Percentiles rank a stretch among this genome's conserved stretches.
Conservation (phyloP, 306 rosid genomes). For the Sindora glabra region DNA sequence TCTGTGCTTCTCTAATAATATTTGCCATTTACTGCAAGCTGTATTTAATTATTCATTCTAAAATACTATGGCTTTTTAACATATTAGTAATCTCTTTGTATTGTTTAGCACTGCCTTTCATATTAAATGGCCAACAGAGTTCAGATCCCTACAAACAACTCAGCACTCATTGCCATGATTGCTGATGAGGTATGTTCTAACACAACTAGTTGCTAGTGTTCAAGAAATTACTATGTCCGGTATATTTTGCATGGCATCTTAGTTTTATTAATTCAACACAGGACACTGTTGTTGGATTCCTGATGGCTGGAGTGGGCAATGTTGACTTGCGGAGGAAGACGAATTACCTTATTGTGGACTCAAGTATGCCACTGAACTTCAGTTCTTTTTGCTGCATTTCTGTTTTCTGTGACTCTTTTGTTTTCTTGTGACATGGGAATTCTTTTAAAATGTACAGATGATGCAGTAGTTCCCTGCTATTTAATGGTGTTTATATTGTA, state of each 20-base stretch:
- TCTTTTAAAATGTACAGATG: constrained; percentile 6
- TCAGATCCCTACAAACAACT: constrained; percentile 41
- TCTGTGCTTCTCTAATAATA: too few relatives aligned
- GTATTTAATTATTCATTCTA: not conserved
- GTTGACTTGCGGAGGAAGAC: constrained; percentile 92
- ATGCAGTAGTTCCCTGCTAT: not conserved
- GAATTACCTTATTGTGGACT: constrained; percentile 86
- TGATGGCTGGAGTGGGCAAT: constrained; percentile 94
- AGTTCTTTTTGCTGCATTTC: not conserved
- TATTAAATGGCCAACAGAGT: constrained; percentile 65
- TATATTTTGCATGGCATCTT: not conserved
- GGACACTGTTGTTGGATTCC: constrained; percentile 92
- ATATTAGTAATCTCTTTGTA: not conserved
- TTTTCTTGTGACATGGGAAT: not conserved
- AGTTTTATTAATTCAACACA: constrained; percentile 13
- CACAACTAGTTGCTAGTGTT: not conserved
- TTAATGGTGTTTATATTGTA: constrained; percentile 3
- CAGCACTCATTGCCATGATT: constrained; percentile 86
- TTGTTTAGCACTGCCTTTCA: not conserved
- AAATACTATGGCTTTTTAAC: not conserved
- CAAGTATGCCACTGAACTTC: constrained; percentile 47
- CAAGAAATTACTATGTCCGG: not conserved
- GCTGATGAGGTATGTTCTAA: constrained; percentile 83
- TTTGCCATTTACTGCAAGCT: too few relatives aligned
- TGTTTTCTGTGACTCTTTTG: not conserved